These are phyloP conservation scores for Erodium texanum DNA, from an alignment of 441 rosid genomes.

Conservation along the genomic window DNA sequence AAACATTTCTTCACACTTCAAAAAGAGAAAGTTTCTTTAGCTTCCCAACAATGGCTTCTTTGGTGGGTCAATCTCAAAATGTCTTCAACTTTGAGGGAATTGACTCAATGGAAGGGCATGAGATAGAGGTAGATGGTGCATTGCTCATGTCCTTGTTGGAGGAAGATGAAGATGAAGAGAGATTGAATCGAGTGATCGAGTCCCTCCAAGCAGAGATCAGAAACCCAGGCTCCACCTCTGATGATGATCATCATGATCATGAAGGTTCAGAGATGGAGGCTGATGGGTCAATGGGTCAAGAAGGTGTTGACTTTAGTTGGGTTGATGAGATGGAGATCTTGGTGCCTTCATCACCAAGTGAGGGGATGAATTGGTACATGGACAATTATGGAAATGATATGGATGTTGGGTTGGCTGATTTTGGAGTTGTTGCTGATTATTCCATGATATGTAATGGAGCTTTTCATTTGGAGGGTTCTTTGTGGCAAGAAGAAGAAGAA, in stretches of 20 bases:
- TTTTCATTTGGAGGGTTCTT: background rate
- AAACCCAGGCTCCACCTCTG: background rate
- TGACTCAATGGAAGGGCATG: too few species aligned
- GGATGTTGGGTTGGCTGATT: constrained; percentile 3
- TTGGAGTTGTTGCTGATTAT: constrained; percentile 7
- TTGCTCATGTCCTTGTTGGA: constrained; percentile 5
- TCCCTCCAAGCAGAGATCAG: constrained; percentile 4
- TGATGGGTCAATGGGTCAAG: background rate
- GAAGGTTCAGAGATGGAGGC: background rate
- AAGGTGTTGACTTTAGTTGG: constrained; percentile 1
- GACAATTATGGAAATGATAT: background rate
- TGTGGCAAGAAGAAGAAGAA: constrained; percentile 4
- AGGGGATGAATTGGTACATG: constrained; percentile 7
- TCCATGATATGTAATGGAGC: constrained; percentile 2
- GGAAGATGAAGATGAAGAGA: background rate
- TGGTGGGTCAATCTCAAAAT: too few species aligned
- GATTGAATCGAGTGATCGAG: background rate
- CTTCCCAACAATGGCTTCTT: constrained; percentile 1
- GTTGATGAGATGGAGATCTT: constrained; percentile 1
- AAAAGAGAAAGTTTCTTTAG: background rate
- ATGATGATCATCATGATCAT: background rate
- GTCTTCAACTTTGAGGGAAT: too few species aligned
- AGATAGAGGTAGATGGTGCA: constrained; percentile 6
- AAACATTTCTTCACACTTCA: background rate
- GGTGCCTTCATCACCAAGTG: constrained; percentile 10